phyloP scores from a whole-genome alignment of 140 eudicot genomes.

The Bidens hawaiensis region DNA sequence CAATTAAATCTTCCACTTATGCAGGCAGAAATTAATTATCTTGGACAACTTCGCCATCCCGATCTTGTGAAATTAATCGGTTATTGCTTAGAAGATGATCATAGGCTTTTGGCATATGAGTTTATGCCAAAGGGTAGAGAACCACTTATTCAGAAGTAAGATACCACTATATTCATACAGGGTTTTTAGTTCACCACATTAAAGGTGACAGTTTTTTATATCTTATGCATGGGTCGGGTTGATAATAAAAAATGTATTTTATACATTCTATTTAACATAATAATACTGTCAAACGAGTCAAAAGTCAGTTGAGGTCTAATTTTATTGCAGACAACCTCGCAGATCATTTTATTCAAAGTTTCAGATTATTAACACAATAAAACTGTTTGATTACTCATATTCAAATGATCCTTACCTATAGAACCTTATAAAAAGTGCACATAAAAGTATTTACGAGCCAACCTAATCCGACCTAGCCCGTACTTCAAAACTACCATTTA shows the following conservation, averaged over 20 bases:
- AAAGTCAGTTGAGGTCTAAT: not conserved
- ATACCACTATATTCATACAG: conserved; percentile 6
- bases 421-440: conserved; percentile 11
- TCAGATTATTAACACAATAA: not conserved
- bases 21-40: conserved; percentile 92
- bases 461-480: not conserved
- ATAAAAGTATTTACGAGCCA: conserved; percentile 7
- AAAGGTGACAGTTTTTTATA: not conserved
- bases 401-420: not conserved
- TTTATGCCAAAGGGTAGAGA: conserved; percentile 96
- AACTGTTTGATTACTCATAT: not conserved
- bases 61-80: conserved; percentile 88
- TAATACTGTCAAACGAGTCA: not conserved
- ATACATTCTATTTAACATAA: too few species aligned
- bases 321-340: not conserved
- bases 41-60: conserved; percentile 80
- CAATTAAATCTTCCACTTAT: conserved; percentile 12
- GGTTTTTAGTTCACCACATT: not conserved
- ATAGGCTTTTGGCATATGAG: conserved; percentile 87
- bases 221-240: not conserved
- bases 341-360: not conserved
- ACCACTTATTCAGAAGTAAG: conserved; percentile 91
- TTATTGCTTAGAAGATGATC: conserved; percentile 88
- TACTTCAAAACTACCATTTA: not conserved
- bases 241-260: not conserved